These are phyloP conservation scores for Torulaspora pretoriensis DNA, from an alignment of 1,139 yeast species.

Conservation along the genomic window DNA sequence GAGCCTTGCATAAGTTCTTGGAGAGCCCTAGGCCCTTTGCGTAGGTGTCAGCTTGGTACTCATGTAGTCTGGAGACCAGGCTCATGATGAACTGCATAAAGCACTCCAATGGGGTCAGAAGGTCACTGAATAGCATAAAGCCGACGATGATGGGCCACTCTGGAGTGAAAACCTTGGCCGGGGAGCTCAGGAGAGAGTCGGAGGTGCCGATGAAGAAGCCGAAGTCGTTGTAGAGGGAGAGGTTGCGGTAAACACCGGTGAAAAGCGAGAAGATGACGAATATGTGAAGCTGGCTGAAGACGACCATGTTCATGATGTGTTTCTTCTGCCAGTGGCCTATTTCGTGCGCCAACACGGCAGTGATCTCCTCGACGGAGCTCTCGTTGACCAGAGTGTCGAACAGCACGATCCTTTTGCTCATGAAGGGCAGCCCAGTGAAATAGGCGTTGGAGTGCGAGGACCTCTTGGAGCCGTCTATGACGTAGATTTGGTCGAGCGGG, in stretches of 20 bases:
- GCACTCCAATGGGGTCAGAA: slow-evolving; percentile 73
- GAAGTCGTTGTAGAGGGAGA: slow-evolving; percentile 69
- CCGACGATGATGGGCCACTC: slow-evolving; percentile 75
- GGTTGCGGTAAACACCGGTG: slow-evolving; percentile 73
- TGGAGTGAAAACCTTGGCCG: slow-evolving; percentile 30
- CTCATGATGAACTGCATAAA: slow-evolving; percentile 62
- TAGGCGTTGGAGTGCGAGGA: slow-evolving; percentile 96
- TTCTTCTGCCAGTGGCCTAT: slow-evolving; percentile 95
- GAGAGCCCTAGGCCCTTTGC: slow-evolving; percentile 74
- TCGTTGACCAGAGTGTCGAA: slow-evolving; percentile 86
- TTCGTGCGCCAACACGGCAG: slow-evolving; percentile 95
- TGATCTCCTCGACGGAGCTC: slow-evolving; percentile 71
- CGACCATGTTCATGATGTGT: slow-evolving; percentile 71
- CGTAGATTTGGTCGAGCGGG: slow-evolving; percentile 81
- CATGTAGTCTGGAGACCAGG: slow-evolving; percentile 74
- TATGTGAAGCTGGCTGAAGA: slow-evolving; percentile 60
- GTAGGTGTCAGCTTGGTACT: slow-evolving; percentile 87
- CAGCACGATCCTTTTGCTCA: slow-evolving; percentile 80
- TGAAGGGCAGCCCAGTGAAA: slow-evolving; percentile 94
- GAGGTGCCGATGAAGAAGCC: slow-evolving; percentile 53
- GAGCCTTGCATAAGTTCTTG: slow-evolving; percentile 62
- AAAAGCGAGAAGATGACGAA: slow-evolving; percentile 65
- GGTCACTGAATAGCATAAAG: slow-evolving; percentile 66
- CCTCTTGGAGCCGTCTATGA: slow-evolving; percentile 92
- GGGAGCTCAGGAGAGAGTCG: slow-evolving; percentile 9